Evolutionary conservation across 495 filamentous ascomycete species (phyloP), one percentile per base, ranked within the genome.

Genomic region (Talaromyces thailandensis): DNA sequence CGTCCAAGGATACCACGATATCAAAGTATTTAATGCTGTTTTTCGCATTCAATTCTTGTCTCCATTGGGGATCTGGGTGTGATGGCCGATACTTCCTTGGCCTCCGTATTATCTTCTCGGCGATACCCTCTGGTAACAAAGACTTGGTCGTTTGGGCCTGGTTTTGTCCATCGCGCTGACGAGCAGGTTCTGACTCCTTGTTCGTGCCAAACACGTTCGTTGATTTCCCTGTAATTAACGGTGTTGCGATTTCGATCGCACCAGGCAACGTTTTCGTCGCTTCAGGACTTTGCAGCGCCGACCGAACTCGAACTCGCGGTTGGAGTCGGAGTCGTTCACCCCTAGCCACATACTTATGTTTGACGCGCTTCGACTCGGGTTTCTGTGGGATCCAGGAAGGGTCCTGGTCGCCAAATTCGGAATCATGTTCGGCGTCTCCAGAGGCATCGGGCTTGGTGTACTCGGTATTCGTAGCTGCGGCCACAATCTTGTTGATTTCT

Each of bases 231-330:
- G 73, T 77, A 57, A 80, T 78, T 66, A 77, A 63, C 7, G 77
- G 77, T 18, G 77, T 80, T 43, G 77, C 74, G 26, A 80, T 68
- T 61, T 80, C 73, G 58, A 80, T 79, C 6, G 76, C 75, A n/a
- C 77, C 77, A 16, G 76, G 77, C 7, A 80, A 64, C 16, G 69
- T 72, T 57, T 68, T 74, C 50, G 65, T 64, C n/a, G 63, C 57
- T 53, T 80, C 76, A 1, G 77, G 76, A 53, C 76, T 80, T 23
- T 68, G 68, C 45, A 78, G 68, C 3, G 70, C 70, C 35, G 77
- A 48, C 58, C 72, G 63, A 18, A 69, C 69, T 52, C 73, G 63
- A 24, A 67, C 69, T 52, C 75, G 71, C 57, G 64, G 67, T 48
- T 62, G 65, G 6, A 64, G 63, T 21, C 62, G 66, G 32, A 63